phyloP scores from a whole-genome alignment of 306 rosid genomes.

The Glycyrrhiza uralensis region DNA sequence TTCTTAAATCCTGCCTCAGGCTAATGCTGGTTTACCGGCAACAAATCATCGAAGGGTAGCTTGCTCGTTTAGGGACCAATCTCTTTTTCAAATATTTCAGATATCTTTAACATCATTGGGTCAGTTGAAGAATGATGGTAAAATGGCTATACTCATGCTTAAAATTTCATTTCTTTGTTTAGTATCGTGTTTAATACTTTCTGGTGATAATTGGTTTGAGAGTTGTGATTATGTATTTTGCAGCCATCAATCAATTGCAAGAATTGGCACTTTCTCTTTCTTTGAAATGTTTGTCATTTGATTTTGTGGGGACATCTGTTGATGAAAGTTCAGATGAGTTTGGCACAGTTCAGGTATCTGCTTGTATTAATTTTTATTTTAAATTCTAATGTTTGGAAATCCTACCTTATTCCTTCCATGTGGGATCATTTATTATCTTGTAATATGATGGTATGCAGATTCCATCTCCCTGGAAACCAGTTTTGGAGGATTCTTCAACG shows the following conservation, averaged over 20 bases:
- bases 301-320: slow-evolving; percentile 95
- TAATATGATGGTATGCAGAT: slow-evolving; percentile 55
- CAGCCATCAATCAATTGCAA: slow-evolving; percentile 84
- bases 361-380: not conserved
- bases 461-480: slow-evolving; percentile 90
- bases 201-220: slow-evolving; percentile 16
- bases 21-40: slow-evolving; percentile 84
- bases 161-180: not conserved
- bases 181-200: slow-evolving; percentile 7
- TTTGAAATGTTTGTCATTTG: slow-evolving; percentile 90
- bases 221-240: slow-evolving; percentile 33
- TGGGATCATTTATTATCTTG: slow-evolving; percentile 27
- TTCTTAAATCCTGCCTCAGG: slow-evolving; percentile 53
- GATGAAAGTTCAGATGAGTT: slow-evolving; percentile 99
- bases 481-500: slow-evolving; percentile 90
- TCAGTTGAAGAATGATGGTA: slow-evolving; percentile 93
- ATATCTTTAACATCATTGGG: slow-evolving; percentile 85
- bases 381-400: slow-evolving; percentile 21
- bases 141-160: slow-evolving; percentile 7
- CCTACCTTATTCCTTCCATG: not conserved
- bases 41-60: slow-evolving; percentile 98
- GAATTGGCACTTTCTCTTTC: slow-evolving; percentile 96
- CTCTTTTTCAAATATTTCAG: slow-evolving; percentile 87
- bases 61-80: slow-evolving; percentile 91
- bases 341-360: slow-evolving; percentile 93